phyloP scores from a whole-genome alignment of 257 asterid genomes.

The Gynochthodes officinalis region DNA sequence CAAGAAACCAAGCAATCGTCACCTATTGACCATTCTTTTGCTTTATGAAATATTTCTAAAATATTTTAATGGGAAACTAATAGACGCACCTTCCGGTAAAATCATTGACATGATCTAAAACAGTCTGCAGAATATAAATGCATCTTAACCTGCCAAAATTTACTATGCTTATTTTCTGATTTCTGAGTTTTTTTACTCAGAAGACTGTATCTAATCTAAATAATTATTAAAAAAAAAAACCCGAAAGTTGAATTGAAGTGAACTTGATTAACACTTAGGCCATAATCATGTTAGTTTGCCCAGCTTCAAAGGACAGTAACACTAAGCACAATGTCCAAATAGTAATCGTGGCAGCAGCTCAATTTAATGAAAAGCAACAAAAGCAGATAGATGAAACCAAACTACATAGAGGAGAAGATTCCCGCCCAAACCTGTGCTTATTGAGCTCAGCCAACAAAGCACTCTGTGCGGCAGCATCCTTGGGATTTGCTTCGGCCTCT shows the following conservation, averaged over 20 bases:
- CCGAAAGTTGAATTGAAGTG: neutral
- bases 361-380: neutral
- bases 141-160: neutral
- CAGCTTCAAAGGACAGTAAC: neutral
- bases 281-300: neutral
- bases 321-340: neutral
- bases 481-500: conserved; percentile 86
- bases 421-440: conserved; percentile 58
- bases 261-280: neutral
- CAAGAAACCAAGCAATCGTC: neutral
- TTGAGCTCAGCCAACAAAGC: conserved; percentile 78
- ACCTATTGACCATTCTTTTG: neutral
- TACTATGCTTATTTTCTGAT: neutral
- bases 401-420: neutral
- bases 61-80: neutral
- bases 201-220: no score
- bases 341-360: neutral
- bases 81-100: neutral
- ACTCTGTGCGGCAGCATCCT: conserved; percentile 66
- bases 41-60: neutral
- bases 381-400: neutral
- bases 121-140: neutral
- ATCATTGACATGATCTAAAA: neutral
- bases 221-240: neutral
- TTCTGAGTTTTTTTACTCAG: neutral